Conservation (phyloP, 306 rosid genomes). For the Prosopis cineraria region DNA sequence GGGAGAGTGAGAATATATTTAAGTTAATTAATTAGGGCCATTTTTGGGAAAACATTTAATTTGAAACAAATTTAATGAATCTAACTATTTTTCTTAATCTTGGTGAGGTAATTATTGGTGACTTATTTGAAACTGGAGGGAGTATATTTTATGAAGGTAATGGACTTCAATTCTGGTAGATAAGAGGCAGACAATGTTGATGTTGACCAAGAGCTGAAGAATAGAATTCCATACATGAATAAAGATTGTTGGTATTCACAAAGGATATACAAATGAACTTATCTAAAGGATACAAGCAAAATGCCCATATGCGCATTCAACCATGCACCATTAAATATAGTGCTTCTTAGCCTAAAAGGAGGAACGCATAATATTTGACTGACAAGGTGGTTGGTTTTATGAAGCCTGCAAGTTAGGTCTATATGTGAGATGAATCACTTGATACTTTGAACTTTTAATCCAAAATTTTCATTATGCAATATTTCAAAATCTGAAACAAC, state of each 20-base stretch:
- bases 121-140: not conserved
- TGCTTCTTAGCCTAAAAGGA: not conserved
- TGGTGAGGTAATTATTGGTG: not conserved
- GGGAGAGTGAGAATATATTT: not conserved
- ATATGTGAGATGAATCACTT: not conserved
- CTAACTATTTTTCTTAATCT: not conserved
- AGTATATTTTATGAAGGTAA: not conserved
- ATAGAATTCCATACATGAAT: not conserved
- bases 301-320: not conserved
- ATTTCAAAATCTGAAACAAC: slow-evolving; percentile 1
- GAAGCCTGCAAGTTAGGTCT: not conserved
- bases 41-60: not conserved
- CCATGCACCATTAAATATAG: not conserved
- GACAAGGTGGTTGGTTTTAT: not conserved
- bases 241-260: not conserved
- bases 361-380: no score
- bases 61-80: not conserved
- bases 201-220: not conserved
- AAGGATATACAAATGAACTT: not conserved
- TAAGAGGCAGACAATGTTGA: not conserved
- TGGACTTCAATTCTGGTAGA: not conserved
- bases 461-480: not conserved
- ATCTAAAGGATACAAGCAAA: not conserved
- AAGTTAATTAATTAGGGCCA: not conserved
- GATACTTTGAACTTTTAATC: not conserved